A percentile compares a stretch with the other conserved stretches of the same genome.
Conservation (phyloP, 768 basidiomycete genomes). For the Suillus decipiens region DNA sequence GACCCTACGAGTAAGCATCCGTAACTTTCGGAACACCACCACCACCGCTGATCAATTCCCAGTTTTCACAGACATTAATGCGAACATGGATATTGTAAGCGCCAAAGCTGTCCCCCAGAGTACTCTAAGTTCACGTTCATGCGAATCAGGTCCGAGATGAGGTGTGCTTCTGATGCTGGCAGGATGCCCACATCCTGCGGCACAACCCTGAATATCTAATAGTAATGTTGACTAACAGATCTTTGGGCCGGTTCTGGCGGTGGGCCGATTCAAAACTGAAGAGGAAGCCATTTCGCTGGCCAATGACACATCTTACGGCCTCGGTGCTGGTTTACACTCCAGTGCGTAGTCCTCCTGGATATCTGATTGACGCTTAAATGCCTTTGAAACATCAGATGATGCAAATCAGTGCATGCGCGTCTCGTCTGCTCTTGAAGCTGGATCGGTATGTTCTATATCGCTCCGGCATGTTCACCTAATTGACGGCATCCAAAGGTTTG, state of each 20-base stretch:
- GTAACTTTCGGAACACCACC: constrained; percentile 12
- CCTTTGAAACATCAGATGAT: constrained; percentile 49
- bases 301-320: constrained; percentile 87
- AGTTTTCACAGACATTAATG: constrained; percentile 83
- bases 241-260: constrained; percentile 90
- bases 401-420: constrained; percentile 90
- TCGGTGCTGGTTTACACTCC: constrained; percentile 90
- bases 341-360: constrained; percentile 46
- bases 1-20: constrained; percentile 78
- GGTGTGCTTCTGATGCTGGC: constrained; percentile 20
- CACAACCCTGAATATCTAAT: constrained; percentile 11
- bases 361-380: neutral
- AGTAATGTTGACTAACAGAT: constrained; percentile 50
- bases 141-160: constrained; percentile 33
- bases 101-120: constrained; percentile 9
- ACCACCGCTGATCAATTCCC: constrained; percentile 12
- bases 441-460: constrained; percentile 58
- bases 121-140: constrained; percentile 25
- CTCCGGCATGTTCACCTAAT: constrained; percentile 12
- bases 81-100: constrained; percentile 84
- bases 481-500: constrained; percentile 57
- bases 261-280: constrained; percentile 84
- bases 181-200: constrained; percentile 9
- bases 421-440: constrained; percentile 82
- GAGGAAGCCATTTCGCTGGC: constrained; percentile 83